Conservation (phyloP, 352 stramenopile species). For the Albugo laibachii region DNA sequence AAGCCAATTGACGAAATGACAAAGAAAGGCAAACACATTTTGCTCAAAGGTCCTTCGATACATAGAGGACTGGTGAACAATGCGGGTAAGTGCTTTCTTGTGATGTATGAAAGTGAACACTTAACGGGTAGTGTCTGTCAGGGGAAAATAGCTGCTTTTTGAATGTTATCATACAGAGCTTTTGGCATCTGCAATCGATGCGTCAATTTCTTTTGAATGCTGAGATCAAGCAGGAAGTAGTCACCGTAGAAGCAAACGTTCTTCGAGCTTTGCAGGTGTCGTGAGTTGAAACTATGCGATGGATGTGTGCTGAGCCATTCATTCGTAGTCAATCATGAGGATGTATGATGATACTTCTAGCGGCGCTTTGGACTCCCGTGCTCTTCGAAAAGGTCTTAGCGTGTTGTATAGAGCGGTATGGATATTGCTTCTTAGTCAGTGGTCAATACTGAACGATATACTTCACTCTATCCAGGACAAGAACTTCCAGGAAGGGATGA, state of each 20-base stretch:
- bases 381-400: constrained; percentile 70
- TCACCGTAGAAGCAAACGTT: constrained; percentile 52
- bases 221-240: constrained; percentile 66
- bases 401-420: constrained; percentile 34
- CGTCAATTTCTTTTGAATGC: constrained; percentile 66
- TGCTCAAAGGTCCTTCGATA: constrained; percentile 35
- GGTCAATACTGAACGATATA: not conserved
- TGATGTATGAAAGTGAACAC: too few species aligned
- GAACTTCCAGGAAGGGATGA: constrained; percentile 73
- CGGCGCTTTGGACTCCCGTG: constrained; percentile 48
- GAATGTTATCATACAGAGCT: constrained; percentile 80
- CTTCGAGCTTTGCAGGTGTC: constrained; percentile 35
- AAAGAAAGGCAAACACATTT: constrained; percentile 43
- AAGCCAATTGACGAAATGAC: too few species aligned
- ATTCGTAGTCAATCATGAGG: constrained; percentile 38
- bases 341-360: constrained; percentile 71
- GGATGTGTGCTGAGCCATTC: not conserved
- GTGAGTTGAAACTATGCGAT: not conserved
- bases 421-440: not conserved
- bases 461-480: constrained; percentile 19
- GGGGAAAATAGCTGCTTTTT: constrained; percentile 84
- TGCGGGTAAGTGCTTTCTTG: constrained; percentile 8
- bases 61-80: constrained; percentile 58
- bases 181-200: constrained; percentile 82
- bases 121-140: too few species aligned